phyloP scores from a whole-genome alignment of 805 yeast genomes.

The Schizosaccharomyces cryophilus region DNA sequence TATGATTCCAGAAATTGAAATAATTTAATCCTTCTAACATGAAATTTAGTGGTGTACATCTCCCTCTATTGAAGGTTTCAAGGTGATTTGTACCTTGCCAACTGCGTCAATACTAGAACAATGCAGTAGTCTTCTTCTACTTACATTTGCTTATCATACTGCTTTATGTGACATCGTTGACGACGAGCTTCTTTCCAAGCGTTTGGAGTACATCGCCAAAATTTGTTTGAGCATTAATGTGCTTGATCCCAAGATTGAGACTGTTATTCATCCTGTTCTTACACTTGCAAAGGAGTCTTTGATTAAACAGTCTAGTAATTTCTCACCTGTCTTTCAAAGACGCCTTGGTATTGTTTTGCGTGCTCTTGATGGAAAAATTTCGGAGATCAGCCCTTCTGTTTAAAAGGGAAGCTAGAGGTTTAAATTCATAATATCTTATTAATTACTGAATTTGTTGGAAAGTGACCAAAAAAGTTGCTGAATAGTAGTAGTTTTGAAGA shows the following conservation, averaged over 20 bases:
- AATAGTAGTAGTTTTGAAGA: too few species aligned
- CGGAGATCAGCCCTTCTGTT: not conserved
- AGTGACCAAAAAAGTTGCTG: too few species aligned
- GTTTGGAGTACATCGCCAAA: not conserved
- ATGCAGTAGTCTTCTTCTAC: not conserved
- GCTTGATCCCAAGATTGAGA: not conserved
- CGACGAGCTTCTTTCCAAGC: not conserved
- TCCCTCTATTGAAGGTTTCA: not conserved
- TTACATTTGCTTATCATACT: not conserved
- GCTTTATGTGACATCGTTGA: not conserved
- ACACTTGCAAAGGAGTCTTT: not conserved
- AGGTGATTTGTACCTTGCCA: not conserved
- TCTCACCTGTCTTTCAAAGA: not conserved
- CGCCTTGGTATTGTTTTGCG: not conserved
- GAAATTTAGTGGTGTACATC: not conserved
- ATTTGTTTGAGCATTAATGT: not conserved
- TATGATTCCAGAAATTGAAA: not conserved
- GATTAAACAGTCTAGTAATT: not conserved
- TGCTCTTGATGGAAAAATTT: not conserved
- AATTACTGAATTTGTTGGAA: too few species aligned
- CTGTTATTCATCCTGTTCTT: not conserved
- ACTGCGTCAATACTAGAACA: not conserved
- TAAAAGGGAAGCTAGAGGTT: too few species aligned
- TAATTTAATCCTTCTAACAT: not conserved
- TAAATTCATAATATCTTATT: too few species aligned